Percentiles rank a stretch among this genome's conserved stretches.
phyloP scores from a whole-genome alignment of 108 stramenopile species.

The Nitzschia sp. region DNA sequence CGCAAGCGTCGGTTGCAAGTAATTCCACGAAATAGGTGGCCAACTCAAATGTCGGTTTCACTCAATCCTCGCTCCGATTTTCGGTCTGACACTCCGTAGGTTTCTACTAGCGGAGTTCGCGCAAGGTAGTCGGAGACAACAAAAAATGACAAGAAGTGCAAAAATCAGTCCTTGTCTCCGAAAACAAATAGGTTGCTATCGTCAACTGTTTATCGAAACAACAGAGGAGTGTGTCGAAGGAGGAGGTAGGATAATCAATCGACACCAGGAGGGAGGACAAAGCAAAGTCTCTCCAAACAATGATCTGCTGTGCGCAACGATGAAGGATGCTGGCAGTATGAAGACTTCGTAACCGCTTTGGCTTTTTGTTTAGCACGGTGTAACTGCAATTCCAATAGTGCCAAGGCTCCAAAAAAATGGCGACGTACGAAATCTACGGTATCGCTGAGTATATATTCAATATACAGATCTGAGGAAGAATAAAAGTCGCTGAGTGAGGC shows the following conservation, averaged over 20 bases:
- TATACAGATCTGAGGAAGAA: slow-evolving; percentile 11
- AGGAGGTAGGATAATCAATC: neutral
- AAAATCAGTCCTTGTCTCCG: neutral
- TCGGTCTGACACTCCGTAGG: slow-evolving; percentile 2
- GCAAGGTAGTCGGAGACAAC: slow-evolving; percentile 1
- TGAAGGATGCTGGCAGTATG: neutral
- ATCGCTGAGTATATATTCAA: neutral
- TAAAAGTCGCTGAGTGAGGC: slow-evolving; percentile 19
- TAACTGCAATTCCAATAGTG: slow-evolving; percentile 19
- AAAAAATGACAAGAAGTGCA: neutral
- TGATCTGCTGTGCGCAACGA: slow-evolving; percentile 6
- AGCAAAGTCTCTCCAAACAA: neutral
- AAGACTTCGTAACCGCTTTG: slow-evolving; percentile 19
- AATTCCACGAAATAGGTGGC: neutral
- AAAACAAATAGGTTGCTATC: neutral
- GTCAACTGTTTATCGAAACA: neutral
- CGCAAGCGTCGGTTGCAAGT: slow-evolving; percentile 5
- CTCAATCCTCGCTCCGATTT: neutral
- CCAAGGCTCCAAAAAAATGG: neutral
- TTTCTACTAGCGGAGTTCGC: neutral
- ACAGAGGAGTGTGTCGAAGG: neutral
- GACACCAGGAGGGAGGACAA: neutral
- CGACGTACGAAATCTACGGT: slow-evolving; percentile 20
- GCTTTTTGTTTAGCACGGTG: slow-evolving; percentile 6
- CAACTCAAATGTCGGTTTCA: slow-evolving; percentile 3